Percentiles rank a stretch among this genome's conserved stretches.
Conservation (phyloP, 768 basidiomycete species). For the Boletus tylopilopsis region DNA sequence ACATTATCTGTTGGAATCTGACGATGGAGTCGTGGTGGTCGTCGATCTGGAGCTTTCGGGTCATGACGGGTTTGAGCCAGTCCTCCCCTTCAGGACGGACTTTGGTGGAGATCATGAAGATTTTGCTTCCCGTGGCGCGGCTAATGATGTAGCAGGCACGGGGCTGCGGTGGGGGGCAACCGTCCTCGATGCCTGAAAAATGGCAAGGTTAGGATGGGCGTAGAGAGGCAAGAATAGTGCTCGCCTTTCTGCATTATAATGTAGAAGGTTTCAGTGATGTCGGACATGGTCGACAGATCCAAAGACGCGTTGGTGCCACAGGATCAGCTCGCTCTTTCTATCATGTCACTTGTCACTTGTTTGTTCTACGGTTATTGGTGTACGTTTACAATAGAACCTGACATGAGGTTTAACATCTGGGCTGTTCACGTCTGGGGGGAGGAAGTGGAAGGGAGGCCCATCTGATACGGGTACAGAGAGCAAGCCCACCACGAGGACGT, state of each 20-base stretch:
- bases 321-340: too few species aligned
- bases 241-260: conserved; percentile 7
- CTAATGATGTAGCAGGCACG: conserved; percentile 52
- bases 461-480: too few species aligned
- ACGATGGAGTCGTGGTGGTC: conserved; percentile 3
- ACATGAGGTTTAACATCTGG: too few species aligned
- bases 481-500: too few species aligned
- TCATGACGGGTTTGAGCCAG: conserved; percentile 39
- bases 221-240: not conserved
- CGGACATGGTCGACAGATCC: not conserved
- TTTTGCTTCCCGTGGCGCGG: conserved; percentile 29
- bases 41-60: conserved; percentile 37
- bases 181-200: conserved; percentile 39
- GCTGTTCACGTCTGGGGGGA: too few species aligned
- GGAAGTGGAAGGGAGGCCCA: too few species aligned
- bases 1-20: conserved; percentile 58
- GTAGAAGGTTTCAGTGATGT: not conserved
- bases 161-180: conserved; percentile 65
- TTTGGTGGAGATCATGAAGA: conserved; percentile 45
- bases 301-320: too few species aligned
- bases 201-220: not conserved
- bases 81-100: conserved; percentile 45
- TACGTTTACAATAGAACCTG: too few species aligned
- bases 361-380: too few species aligned
- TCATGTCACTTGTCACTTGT: too few species aligned